Conservation (phyloP, 2,329 filamentous ascomycete genomes). For the Proliferodiscus dingleyae region DNA sequence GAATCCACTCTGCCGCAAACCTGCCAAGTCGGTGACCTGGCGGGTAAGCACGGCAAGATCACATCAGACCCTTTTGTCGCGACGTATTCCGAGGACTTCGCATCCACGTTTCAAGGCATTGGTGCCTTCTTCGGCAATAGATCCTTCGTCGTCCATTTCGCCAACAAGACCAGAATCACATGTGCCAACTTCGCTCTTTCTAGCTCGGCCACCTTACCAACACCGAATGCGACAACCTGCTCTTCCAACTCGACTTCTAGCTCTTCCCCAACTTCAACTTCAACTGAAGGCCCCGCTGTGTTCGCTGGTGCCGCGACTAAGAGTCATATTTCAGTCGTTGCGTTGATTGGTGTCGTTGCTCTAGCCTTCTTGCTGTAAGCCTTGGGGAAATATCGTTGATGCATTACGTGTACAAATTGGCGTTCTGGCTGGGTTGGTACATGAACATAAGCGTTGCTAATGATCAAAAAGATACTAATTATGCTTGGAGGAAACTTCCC, state of each 20-base stretch:
- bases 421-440: background rate
- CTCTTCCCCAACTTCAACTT: background rate
- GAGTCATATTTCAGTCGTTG: background rate
- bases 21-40: slow-evolving; percentile 73
- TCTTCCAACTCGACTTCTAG: slow-evolving; percentile 1
- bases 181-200: slow-evolving; percentile 55
- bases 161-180: slow-evolving; percentile 58
- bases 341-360: slow-evolving; percentile 2
- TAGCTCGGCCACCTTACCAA: background rate
- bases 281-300: background rate
- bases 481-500: too few species aligned
- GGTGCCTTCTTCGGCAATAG: slow-evolving; percentile 60
- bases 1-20: slow-evolving; percentile 50
- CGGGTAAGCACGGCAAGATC: slow-evolving; percentile 67
- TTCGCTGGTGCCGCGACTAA: slow-evolving; percentile 3
- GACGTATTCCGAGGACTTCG: slow-evolving; percentile 52
- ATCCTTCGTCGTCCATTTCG: slow-evolving; percentile 59
- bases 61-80: slow-evolving; percentile 43
- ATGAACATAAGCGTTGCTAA: too few species aligned
- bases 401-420: background rate
- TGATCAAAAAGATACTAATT: too few species aligned
- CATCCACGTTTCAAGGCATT: slow-evolving; percentile 47
- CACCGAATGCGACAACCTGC: background rate
- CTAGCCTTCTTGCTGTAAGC: slow-evolving; percentile 5
- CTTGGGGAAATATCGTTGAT: background rate